phyloP scores from a whole-genome alignment of 1,284 basidiomycete species.

The Puccinia triticina region DNA sequence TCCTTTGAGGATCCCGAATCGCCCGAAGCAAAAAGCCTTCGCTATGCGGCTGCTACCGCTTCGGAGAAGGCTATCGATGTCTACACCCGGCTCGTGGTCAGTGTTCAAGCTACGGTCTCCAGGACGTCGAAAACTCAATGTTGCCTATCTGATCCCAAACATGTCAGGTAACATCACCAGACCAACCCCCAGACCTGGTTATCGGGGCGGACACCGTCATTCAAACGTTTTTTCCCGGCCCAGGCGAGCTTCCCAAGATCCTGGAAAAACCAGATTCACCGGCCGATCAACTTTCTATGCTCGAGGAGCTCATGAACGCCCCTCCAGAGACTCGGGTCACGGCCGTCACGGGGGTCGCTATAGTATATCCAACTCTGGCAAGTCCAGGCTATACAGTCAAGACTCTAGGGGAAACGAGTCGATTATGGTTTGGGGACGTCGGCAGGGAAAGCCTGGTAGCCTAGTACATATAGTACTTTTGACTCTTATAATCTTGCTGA shows the following conservation, averaged over 20 bases:
- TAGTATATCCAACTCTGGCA: slow-evolving; percentile 35
- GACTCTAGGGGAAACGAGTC: slow-evolving; percentile 24
- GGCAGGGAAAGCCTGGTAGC: slow-evolving; percentile 18
- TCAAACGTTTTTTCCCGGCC: slow-evolving; percentile 55
- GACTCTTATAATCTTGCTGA: background rate
- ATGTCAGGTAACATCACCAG: slow-evolving; percentile 52
- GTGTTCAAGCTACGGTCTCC: slow-evolving; percentile 24
- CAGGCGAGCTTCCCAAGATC: slow-evolving; percentile 53
- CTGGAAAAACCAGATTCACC: slow-evolving; percentile 54
- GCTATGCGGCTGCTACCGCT: slow-evolving; percentile 53
- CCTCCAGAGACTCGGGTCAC: slow-evolving; percentile 17
- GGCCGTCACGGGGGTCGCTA: slow-evolving; percentile 17
- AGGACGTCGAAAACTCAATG: slow-evolving; percentile 53
- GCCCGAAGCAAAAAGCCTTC: slow-evolving; percentile 54
- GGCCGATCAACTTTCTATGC: slow-evolving; percentile 44
- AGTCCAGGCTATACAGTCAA: slow-evolving; percentile 38
- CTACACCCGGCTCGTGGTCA: slow-evolving; percentile 54
- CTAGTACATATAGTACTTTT: slow-evolving; percentile 20
- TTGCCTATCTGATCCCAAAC: slow-evolving; percentile 47
- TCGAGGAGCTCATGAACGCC: slow-evolving; percentile 47
- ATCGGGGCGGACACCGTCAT: slow-evolving; percentile 56
- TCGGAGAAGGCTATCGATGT: slow-evolving; percentile 54
- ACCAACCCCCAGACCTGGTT: slow-evolving; percentile 54
- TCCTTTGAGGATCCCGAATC: slow-evolving; percentile 20
- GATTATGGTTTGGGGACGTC: slow-evolving; percentile 42